Evolutionary conservation across 2,329 filamentous ascomycete species (phyloP).

Genomic region (Colletotrichum salicis): DNA sequence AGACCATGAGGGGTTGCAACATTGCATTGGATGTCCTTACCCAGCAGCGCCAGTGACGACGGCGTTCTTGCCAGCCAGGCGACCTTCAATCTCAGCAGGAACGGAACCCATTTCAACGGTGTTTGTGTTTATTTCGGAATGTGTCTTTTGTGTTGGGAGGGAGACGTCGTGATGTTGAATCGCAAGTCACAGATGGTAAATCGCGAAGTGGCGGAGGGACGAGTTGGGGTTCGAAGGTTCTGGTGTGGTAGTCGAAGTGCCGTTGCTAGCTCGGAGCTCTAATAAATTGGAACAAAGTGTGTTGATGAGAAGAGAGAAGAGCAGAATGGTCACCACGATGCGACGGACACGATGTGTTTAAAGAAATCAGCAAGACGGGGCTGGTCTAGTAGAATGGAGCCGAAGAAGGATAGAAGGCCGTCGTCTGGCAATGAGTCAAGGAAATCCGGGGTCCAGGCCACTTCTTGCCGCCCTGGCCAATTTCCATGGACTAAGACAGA

Average conservation of each 20-base stretch:
- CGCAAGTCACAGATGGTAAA: neutral
- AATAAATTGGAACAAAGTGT: neutral
- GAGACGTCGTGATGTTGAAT: conserved; percentile 1
- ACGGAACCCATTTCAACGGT: conserved; percentile 41
- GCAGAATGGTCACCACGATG: neutral
- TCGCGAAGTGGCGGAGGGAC: conserved; percentile 12
- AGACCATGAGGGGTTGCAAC: conserved; percentile 7
- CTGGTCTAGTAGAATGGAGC: conserved; percentile 30
- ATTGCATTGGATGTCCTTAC: conserved; percentile 60
- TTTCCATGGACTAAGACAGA: neutral
- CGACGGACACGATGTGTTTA: conserved; percentile 25
- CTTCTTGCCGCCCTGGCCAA: conserved; percentile 8
- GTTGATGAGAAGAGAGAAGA: conserved; percentile 2
- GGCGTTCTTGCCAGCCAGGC: conserved; percentile 70
- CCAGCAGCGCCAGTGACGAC: conserved; percentile 87
- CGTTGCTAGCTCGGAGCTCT: neutral
- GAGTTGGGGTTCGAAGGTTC: conserved; percentile 1
- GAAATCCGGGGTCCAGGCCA: conserved; percentile 33
- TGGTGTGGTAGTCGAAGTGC: neutral
- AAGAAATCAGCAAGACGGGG: conserved; percentile 27
- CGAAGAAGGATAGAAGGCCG: conserved; percentile 12
- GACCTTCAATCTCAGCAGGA: conserved; percentile 51
- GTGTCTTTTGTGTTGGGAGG: neutral
- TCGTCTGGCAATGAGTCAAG: conserved; percentile 35
- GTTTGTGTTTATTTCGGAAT: neutral